Evolutionary conservation across 148 eudicot species (phyloP).

Genomic region (Drosera capensis): DNA sequence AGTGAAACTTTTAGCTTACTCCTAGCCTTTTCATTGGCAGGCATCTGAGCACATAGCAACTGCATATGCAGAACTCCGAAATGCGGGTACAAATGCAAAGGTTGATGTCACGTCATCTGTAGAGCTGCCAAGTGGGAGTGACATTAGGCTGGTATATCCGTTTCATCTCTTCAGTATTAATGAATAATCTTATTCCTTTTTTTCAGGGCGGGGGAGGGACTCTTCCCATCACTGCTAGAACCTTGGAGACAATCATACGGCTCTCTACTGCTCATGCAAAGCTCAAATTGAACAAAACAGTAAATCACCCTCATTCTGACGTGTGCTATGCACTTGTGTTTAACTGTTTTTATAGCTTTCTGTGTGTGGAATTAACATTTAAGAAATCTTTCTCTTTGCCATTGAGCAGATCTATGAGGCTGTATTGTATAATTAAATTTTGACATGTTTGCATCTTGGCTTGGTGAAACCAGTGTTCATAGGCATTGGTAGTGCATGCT

Average conservation of each 20-base stretch:
- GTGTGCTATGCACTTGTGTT: too few relatives aligned
- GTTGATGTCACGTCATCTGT: too few relatives aligned
- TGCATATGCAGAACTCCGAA: conserved; percentile 94
- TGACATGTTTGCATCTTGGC: too few relatives aligned
- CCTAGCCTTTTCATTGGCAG: conserved; percentile 26
- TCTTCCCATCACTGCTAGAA: conserved; percentile 97
- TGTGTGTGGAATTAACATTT: too few relatives aligned
- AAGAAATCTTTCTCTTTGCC: too few relatives aligned
- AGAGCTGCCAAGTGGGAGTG: too few relatives aligned
- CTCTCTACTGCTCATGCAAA: conserved; percentile 99
- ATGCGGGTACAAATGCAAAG: conserved; percentile 74
- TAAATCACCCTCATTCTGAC: conserved; percentile 6
- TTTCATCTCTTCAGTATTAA: not conserved
- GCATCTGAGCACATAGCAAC: conserved; percentile 93
- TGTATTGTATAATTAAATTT: too few relatives aligned
- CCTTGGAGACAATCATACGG: conserved; percentile 89
- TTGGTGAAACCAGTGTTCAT: too few relatives aligned
- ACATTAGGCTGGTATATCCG: too few relatives aligned
- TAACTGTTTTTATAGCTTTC: too few relatives aligned
- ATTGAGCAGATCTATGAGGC: too few relatives aligned
- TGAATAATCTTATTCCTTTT: not conserved
- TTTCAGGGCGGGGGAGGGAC: conserved; percentile 82
- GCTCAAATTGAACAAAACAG: conserved; percentile 84
- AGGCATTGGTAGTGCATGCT: not conserved
- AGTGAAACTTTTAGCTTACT: conserved; percentile 8